Base-by-base conservation (phyloP, 192 early-diverging fungal species). In the Powellomyces hirtus region DNA sequence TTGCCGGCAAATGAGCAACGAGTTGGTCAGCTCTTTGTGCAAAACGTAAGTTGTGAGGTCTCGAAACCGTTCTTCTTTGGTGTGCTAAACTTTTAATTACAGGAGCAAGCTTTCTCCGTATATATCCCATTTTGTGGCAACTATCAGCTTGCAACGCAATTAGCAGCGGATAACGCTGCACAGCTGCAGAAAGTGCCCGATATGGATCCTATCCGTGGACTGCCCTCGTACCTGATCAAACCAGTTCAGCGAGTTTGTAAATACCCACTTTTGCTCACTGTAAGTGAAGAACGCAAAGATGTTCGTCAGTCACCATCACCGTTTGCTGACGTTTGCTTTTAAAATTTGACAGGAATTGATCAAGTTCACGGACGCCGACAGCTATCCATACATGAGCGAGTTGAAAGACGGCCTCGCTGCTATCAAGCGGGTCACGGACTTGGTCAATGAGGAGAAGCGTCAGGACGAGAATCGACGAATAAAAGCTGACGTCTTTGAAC, bases 181-280 rank as follows among this genome's bases (percentile, higher is more conserved):
- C 29, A 34, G 36, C 45, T 81, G 81, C 80, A 83, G 79, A 64
- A 71, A 87, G 64, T 74, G 78, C 29, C 81, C 86, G 70, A 80
- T 89, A 64, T 91, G 90, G 92, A 95, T 49, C 94, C 94, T 24
- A 85, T 84, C 59, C 89, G 94, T 62, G 91, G 89, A 75, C 75
- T 99, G 64, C 92, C 91, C 20, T 91, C 90, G 5, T 90, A 92
- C 79, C 83, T 99, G 56, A 99, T 99, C 80, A 96, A 97, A 67
- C 97, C 97, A 1, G 87, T 99, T 7, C 97, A 99, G 78, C 87
- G 97, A 51, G 92, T 98, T 62, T 96, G 95, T 83, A 95, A 95
- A 82, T 99, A 99, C 79, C 95, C 95, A 38, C 77, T 99, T 59
- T 84, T 99, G 42, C 78, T 94, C 62, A 80, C 83, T 62, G 89